Evolutionary conservation across 2,329 filamentous ascomycete genomes (phyloP), one percentile per base, ranked within the genome.

Genomic region (Aspergillus sp.): DNA sequence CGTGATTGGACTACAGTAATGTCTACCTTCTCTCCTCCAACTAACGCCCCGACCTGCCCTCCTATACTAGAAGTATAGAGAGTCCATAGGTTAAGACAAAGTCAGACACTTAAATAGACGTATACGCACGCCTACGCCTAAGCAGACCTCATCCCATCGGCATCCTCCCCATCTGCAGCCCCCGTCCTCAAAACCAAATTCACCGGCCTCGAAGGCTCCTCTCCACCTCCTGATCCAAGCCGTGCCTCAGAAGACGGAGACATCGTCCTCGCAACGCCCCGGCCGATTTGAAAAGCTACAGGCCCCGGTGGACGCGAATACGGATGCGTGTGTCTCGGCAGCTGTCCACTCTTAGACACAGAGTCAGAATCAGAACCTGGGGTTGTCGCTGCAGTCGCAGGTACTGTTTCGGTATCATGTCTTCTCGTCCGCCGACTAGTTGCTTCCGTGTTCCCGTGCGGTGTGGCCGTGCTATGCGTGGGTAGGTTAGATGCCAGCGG

Each of bases 171-270:
- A 34, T 36, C 41, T 17, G 54, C 48, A 17, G 32, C 30, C 39
- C 43, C 41, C 20, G 56, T 43, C n/a, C 44, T 52, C n/a, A 48
- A 11, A n/a, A 72, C 44, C 48, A 74, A 47, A 18, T 67, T 67
- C 11, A 74, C 70, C 22, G 71, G 71, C 50, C 72, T 63, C 11
- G 66, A 70, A 2, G 72, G 72, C 44, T 74, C 72, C 52, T 67
- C 66, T 13, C 48, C 38, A 39, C 62, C 50, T 1, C 63, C 64
- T 4, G 62, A 61, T 3, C 67, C 70, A 36, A 66, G 48, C 24
- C 64, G 65, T 4, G 42, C 45, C n/a, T 63, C 64, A 7, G 61
- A 57, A n/a, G 48, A 44, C 3, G 65, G 57, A 12, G 65, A 59
- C 11, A 43, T 51, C 3, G 63, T 2, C 22, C 53, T 59, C 44